Percentiles rank a stretch among this genome's conserved stretches.
phyloP scores from a whole-genome alignment of 2,329 filamentous ascomycete genomes.

The Fusarium tanahbumbuense region DNA sequence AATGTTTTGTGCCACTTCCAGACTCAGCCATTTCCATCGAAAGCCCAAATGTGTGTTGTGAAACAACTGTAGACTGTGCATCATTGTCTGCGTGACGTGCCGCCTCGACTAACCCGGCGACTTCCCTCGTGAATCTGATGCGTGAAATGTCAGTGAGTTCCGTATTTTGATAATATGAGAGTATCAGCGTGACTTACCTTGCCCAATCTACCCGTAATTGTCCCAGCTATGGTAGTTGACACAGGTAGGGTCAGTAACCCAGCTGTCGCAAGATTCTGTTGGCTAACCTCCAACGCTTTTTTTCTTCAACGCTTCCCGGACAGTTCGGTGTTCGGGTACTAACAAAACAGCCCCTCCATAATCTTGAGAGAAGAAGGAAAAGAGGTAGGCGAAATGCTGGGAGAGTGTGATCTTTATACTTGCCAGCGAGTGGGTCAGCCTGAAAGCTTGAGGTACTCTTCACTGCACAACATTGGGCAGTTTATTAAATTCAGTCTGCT shows the following conservation, averaged over 20 bases:
- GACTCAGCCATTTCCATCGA: slow-evolving; percentile 5
- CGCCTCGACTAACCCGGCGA: background rate
- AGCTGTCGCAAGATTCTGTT: background rate
- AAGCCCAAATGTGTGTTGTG: background rate
- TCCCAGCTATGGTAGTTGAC: background rate
- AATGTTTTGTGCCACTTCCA: slow-evolving; percentile 1
- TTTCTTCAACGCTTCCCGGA: background rate
- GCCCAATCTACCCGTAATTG: background rate
- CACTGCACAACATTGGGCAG: background rate
- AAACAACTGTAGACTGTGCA: slow-evolving; percentile 7
- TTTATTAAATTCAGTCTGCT: background rate
- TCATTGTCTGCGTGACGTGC: slow-evolving; percentile 13
- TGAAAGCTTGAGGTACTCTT: background rate
- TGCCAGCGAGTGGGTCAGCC: background rate
- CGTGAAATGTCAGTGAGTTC: background rate
- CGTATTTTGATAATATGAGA: no score
- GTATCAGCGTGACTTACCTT: background rate
- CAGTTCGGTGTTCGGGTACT: no score
- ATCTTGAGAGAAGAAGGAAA: background rate
- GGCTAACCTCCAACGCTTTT: background rate
- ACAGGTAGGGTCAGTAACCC: background rate
- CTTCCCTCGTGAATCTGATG: slow-evolving; percentile 2
- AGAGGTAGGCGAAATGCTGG: no score
- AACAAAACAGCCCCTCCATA: background rate
- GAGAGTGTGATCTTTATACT: background rate